Evolutionary conservation across 1,284 basidiomycete species (phyloP).

Genomic region (Ustilago loliicola): DNA sequence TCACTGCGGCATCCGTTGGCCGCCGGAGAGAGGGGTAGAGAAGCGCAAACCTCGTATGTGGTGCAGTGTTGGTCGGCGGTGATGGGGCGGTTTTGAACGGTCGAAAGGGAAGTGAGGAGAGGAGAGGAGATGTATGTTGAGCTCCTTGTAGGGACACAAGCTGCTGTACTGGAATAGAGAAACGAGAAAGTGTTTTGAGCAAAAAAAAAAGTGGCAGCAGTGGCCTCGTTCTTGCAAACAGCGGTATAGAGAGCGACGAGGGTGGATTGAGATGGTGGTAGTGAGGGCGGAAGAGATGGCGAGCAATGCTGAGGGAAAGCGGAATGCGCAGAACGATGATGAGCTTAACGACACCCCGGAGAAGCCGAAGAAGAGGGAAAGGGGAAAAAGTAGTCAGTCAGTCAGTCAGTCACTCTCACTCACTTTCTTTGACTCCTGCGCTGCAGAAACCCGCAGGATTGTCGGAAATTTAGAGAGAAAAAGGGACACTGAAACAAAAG

Average conservation of each 20-base stretch:
- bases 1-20: slow-evolving; percentile 3
- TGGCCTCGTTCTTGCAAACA: not conserved
- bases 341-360: slow-evolving; percentile 2
- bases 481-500: not conserved
- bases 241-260: not conserved
- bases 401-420: too few relatives aligned
- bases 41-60: not conserved
- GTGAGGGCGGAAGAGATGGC: not conserved
- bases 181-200: not conserved
- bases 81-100: not conserved
- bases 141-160: not conserved
- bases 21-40: not conserved
- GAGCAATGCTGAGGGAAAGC: not conserved
- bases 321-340: not conserved
- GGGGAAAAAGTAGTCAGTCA: too few relatives aligned
- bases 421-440: not conserved
- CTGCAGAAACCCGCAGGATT: slow-evolving; percentile 4
- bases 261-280: slow-evolving; percentile 7
- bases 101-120: not conserved
- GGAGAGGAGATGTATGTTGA: not conserved
- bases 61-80: not conserved
- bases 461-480: not conserved
- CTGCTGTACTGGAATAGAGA: not conserved
- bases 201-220: not conserved
- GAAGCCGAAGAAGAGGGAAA: slow-evolving; percentile 3